Base-by-base conservation (phyloP, 805 yeast species). In the Candida hungchunana region DNA sequence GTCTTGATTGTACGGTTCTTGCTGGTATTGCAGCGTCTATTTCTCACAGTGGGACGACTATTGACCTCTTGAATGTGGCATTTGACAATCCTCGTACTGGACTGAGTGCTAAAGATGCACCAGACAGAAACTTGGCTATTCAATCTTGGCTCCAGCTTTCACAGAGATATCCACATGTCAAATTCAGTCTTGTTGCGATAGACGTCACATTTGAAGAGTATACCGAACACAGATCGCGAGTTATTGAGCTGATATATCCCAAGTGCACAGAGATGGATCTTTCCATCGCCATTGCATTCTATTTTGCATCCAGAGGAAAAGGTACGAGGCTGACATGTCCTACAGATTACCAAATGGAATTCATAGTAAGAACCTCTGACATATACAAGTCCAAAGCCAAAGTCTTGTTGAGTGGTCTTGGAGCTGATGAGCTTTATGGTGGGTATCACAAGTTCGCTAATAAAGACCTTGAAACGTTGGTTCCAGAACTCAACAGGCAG, bases 341-440 rank as follows among this genome's bases (percentile, higher is more conserved):
- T 4, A 14, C 24, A 8, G 23, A 12, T 10, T 28, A 41, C n/a
- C 42, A 32, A 1, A 18, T 48, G 15, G 50, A 42, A 1, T 40
- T 51, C 13, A 33, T 37, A 2, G 27, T n/a, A 4, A 35, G 48
- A 13, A 18, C 31, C 11, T 14, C 31, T 5, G 28, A 12, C n/a
- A n/a, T n/a, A 4, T 82, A 79, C 48, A 44, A 53, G 2, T 73
- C 88, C 14, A 55, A 60, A 7, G 73, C 87, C 7, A 73, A 77
- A 46, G 95, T 93, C 0, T 58, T 93, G 7, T 64, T 93, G 23
- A 85, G 96, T 36, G 99, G 99, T 0, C 66, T 93, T 10, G 99
- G 99, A 1, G 98, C 98, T 0, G 99, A 93, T 62, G 99, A 93
- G 59, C 62, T 93, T 14, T 89, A 84, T 65, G 99, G 96, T 0